Base-by-base conservation (phyloP, 345 rosid species). In the Corymbia maculata region DNA sequence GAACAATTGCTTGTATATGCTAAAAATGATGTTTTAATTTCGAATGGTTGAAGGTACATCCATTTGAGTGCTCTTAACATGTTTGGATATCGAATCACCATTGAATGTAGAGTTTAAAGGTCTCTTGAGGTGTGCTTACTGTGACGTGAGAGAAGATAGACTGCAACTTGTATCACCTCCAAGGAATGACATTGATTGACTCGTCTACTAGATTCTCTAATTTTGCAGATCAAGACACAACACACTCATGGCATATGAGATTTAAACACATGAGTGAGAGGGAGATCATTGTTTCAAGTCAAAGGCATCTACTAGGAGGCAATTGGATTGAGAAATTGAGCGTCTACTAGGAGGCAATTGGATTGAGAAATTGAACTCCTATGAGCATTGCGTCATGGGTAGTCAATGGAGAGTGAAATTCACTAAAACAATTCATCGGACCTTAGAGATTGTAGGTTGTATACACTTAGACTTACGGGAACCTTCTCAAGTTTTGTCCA, bases 111-210 rank as follows among this genome's bases (percentile, higher is more conserved):
- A 55, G 28, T 55, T 55, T 55, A 55, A 55, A 59, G 68, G 68
- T 59, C 30, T 59, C 6, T 59, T 59, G 30, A 59, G 30, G 30
- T 59, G 68, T 59, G 68, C 68, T 26, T 59, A 59, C 68, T 5
- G 12, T 59, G 3, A 59, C 26, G 30, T n/a, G 11, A 59, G 15
- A 30, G 68, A 59, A 59, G 68, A 26, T 12, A 59, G 68, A 24
- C 15, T 26, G 0, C 26, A 5, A 0, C 0, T 12, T 59, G 30
- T 2, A 55, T 55, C 28, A 22, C 61, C 12, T 55, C 26, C 9
- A 55, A 0, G 0, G 22, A 57, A 59, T 12, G 14, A 26, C 11
- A 24, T 6, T 59, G n/a, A 59, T 26, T 59, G 66, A 15, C 4
- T 59, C 30, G 24, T 59, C 0, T 59, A 2, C 5, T 59, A 26